Percentiles rank a stretch among this genome's conserved stretches.
Conservation (phyloP, 2,329 filamentous ascomycete species). For the Hypoxylon sp. region DNA sequence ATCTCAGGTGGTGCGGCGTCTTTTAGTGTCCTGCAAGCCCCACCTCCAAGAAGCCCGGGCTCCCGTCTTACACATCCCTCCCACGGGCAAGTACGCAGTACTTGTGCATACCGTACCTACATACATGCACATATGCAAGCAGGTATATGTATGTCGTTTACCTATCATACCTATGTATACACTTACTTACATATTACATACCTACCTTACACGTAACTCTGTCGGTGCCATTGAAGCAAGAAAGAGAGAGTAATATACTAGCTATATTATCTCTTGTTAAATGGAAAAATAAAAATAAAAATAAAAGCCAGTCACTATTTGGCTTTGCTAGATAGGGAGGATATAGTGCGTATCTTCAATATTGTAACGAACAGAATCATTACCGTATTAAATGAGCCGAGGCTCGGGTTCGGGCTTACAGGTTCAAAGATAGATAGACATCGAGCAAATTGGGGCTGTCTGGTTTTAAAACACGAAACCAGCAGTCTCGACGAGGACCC, state of each 20-base stretch:
- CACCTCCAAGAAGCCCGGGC: constrained; percentile 40
- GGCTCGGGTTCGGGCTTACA: constrained; percentile 1
- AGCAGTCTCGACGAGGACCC: constrained; percentile 10
- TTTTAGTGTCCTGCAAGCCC: constrained; percentile 43
- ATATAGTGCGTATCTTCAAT: neutral
- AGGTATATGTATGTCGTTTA: constrained; percentile 4
- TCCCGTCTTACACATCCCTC: constrained; percentile 41
- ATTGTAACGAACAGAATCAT: neutral
- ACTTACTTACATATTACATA: too few relatives aligned
- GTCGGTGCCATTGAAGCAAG: neutral
- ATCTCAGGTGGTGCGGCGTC: constrained; percentile 41
- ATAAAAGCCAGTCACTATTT: neutral
- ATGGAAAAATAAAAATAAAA: neutral
- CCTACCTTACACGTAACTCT: neutral
- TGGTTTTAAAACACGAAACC: constrained; percentile 9
- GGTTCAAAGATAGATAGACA: neutral
- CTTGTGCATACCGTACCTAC: constrained; percentile 12
- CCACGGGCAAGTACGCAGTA: constrained; percentile 4
- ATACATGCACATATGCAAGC: constrained; percentile 17
- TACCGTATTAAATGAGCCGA: neutral
- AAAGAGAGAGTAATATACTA: constrained; percentile 1
- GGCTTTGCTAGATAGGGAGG: neutral
- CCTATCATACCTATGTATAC: too few relatives aligned
- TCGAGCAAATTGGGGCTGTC: constrained; percentile 2
- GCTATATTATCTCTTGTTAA: neutral